phyloP scores from a whole-genome alignment of 2,329 filamentous ascomycete species.

The Colletotrichum sp. region DNA sequence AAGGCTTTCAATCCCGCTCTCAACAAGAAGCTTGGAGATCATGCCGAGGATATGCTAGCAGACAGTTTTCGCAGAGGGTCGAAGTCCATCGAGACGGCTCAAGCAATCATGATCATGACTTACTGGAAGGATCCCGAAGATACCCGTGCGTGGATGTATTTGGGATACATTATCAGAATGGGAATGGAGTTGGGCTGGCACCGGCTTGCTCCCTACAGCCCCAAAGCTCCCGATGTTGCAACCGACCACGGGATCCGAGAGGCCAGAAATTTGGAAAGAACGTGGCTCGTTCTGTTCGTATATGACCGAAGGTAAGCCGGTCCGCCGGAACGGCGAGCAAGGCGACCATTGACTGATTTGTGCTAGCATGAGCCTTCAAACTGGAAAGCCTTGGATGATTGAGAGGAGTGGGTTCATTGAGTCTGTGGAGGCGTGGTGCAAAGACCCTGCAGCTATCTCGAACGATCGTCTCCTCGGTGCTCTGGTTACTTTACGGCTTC shows the following conservation, averaged over 20 bases:
- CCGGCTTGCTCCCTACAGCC: slow-evolving; percentile 22
- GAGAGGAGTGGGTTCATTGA: slow-evolving; percentile 39
- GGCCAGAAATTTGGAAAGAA: background rate
- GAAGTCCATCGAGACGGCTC: slow-evolving; percentile 41
- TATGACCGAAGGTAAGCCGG: background rate
- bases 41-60: slow-evolving; percentile 30
- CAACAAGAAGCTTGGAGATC: slow-evolving; percentile 22
- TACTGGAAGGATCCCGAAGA: slow-evolving; percentile 48
- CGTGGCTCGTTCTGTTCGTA: slow-evolving; percentile 2
- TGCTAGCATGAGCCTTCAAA: slow-evolving; percentile 41
- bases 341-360: background rate
- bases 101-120: slow-evolving; percentile 41
- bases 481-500: slow-evolving; percentile 37
- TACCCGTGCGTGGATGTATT: slow-evolving; percentile 39
- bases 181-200: slow-evolving; percentile 44
- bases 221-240: background rate
- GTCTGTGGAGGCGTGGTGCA: slow-evolving; percentile 38
- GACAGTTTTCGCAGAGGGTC: slow-evolving; percentile 32
- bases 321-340: fast-evolving
- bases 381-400: slow-evolving; percentile 46
- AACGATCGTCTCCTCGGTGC: slow-evolving; percentile 39
- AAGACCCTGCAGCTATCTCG: slow-evolving; percentile 29
- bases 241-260: background rate
- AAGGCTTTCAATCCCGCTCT: slow-evolving; percentile 39
- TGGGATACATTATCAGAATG: slow-evolving; percentile 44